Base-by-base conservation (phyloP, 306 rosid species). In the Cyamopsis tetragonoloba region DNA sequence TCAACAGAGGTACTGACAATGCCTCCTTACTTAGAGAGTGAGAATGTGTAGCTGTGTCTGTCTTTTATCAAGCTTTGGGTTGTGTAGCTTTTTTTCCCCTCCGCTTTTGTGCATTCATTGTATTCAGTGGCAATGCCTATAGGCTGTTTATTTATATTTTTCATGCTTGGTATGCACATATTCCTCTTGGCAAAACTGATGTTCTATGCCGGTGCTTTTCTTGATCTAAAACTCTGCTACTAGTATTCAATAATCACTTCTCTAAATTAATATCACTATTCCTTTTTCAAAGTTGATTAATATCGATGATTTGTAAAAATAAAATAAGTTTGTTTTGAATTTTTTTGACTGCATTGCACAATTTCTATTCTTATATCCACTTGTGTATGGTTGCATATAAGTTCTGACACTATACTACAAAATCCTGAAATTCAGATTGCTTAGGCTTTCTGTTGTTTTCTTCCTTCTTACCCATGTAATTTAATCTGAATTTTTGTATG, bases 401-500 rank as follows among this genome's bases (percentile, higher is more conserved):
- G n/a, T n/a, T n/a, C 30, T 34, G 17, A 32, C 14, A 51, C 28
- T 18, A 58, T n/a, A n/a, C n/a, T n/a, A n/a, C n/a, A n/a, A n/a
- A n/a, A n/a, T 17, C 48, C 62, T 51, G 46, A 12, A 61, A 46
- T 47, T 22, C 26, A 27, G 22, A 19, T 55, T 49, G 44, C 28
- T 54, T 39, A 32, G 30, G 20, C 64, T 70, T 56, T 66, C 19
- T 63, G 37, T 56, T 4, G 7, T 75, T 30, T 46, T 12, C 49
- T 46, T 41, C 22, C 60, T 57, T 55, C 47, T 19, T 49, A 43
- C 28, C 39, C 11, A 23, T 73, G 41, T 18, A 26, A 50, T 48
- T 56, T 68, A 42, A 67, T 73, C 71, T 64, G 54, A 50, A 65
- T 73, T 74, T 31, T 19, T 74, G 63, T 67, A 42, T 58, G 76